Percentiles rank a stretch among this genome's conserved stretches.
phyloP scores from a whole-genome alignment of 2,329 filamentous ascomycete genomes.

The Septoria petroselini region DNA sequence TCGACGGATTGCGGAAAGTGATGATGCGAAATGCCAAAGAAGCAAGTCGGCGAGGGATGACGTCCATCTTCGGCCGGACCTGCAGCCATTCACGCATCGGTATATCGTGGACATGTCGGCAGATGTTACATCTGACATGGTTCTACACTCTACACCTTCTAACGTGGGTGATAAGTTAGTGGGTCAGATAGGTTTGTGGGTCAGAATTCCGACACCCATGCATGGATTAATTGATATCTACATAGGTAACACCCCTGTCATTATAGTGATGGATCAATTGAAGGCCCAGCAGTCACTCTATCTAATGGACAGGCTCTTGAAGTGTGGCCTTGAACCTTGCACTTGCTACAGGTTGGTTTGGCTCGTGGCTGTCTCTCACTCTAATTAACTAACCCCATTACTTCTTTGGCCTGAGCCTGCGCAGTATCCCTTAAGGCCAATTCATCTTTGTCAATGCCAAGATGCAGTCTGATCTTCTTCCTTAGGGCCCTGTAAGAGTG shows the following conservation, averaged over 20 bases:
- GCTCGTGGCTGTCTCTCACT: background rate
- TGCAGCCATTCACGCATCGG: no score
- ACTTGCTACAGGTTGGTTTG: background rate
- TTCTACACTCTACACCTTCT: no score
- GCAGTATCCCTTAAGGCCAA: background rate
- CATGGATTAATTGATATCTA: background rate
- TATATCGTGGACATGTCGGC: no score
- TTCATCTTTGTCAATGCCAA: background rate
- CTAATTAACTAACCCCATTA: background rate
- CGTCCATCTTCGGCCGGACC: no score
- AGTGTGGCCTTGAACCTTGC: background rate
- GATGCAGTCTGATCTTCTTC: background rate
- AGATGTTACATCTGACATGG: conserved; percentile 11
- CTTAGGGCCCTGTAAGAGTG: background rate
- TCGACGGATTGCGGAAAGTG: no score
- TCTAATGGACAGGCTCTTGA: background rate
- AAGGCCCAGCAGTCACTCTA: background rate
- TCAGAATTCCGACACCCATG: no score
- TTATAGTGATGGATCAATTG: background rate
- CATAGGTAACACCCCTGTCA: background rate
- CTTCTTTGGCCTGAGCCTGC: background rate
- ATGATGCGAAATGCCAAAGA: no score
- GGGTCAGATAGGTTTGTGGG: background rate
- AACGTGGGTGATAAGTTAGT: background rate
- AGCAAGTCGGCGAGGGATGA: no score